Conservation (phyloP, 2,329 filamentous ascomycete genomes). For the Colletotrichum theobromicola region DNA sequence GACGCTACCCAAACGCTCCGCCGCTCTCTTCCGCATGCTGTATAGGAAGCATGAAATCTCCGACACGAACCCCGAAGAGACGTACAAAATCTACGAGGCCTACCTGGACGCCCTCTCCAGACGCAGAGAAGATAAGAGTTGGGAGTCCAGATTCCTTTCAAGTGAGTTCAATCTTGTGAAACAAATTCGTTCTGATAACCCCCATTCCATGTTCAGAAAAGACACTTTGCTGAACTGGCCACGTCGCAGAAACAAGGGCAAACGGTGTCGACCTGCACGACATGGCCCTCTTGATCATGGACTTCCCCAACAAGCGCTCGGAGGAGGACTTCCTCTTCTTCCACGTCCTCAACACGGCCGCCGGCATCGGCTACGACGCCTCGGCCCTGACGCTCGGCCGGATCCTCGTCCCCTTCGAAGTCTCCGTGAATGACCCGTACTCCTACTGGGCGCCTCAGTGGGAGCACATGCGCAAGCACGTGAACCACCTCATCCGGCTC, state of each 20-base stretch:
- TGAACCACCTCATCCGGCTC: slow-evolving; percentile 32
- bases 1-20: neutral
- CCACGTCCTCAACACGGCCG: slow-evolving; percentile 35
- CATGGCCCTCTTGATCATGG: neutral
- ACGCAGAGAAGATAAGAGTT: neutral
- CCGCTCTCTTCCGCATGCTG: neutral
- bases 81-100: neutral
- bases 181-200: neutral
- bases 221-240: neutral
- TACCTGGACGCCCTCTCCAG: neutral
- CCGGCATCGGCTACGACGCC: slow-evolving; percentile 31
- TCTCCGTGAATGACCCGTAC: neutral
- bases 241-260: neutral
- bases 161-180: neutral
- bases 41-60: neutral
- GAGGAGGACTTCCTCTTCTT: neutral
- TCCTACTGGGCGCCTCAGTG: slow-evolving; percentile 19
- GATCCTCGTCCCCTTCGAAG: neutral
- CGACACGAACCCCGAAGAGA: neutral
- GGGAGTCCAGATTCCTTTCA: neutral
- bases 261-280: neutral
- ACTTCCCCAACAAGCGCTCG: neutral
- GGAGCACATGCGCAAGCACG: slow-evolving; percentile 28
- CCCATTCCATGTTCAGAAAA: neutral
- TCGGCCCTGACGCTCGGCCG: slow-evolving; percentile 30